Evolutionary conservation across 768 basidiomycete genomes (phyloP), one percentile per base, ranked within the genome.

Genomic region (Agrocybe pediades): DNA sequence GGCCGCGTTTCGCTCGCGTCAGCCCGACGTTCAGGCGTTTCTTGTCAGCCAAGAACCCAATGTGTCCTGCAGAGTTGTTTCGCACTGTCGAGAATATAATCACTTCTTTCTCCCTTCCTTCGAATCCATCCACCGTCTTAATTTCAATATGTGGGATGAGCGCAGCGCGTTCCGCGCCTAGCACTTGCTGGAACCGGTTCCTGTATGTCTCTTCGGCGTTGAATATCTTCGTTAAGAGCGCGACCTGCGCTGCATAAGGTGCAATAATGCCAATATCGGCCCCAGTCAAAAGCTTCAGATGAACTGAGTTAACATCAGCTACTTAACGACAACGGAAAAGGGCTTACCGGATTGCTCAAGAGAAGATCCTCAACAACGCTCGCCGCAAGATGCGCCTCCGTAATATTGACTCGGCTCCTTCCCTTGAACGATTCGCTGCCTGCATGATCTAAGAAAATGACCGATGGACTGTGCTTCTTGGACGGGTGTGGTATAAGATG

Each of bases 51-150:
- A 97, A 76, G 71, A 97, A 97, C 0, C 95, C 95, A 62, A 97
- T 92, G 52, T 83, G 76, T 9, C 92, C 92, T 1, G 70, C 71
- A 2, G 75, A 62, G 63, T 97, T 97, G 67, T 89, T 90, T 48
- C 95, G 80, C 45, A 95, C 93, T 2, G 93, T 95, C 39, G 90
- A 92, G 68, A 97, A 95, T 40, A 97, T 79, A 57, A 97, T 90
- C 39, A 96, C 84, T 25, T 92, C 88, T 72, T 96, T 96, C 74
- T 97, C 92, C 41, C 92, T 81, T 11, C 94, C 94, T 68, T 97
- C 92, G 67, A 95, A 97, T 17, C 94, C 94, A 62, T 97, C 94
- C 13, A 97, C 94, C 0, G 94, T 96, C 73, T 90, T 92, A 62
- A 96, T 81, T 68, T 96, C 94, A 47, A 97, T 79, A 48, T 81